Evolutionary conservation across 306 rosid species (phyloP), one percentile per base, ranked within the genome.

Genomic region (Ormosia semicastrata): DNA sequence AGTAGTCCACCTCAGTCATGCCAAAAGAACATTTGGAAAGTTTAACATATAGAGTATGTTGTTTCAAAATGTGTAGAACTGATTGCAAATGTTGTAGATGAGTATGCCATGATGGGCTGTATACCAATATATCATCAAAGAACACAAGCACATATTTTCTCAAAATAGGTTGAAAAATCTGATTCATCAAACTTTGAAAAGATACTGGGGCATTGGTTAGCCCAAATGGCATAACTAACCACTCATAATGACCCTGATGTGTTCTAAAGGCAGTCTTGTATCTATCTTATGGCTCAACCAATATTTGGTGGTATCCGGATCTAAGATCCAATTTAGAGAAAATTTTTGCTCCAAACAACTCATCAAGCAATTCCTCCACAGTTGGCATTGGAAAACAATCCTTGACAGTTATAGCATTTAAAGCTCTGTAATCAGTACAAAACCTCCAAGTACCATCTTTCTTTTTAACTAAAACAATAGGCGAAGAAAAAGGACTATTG

Each of bases 271-370:
- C 34, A 0, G 14, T 58, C 12, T 58, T 58, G 3, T 15, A 2
- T 0, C 3, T 29, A 3, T 44, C 58, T 5, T 8, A 0, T 0
- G 57, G 8, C 0, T 18, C 0, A 0, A 69, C 4, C 0, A 3
- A 0, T 0, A 69, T 18, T 10, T 69, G 70, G 2, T 64, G 47
- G 14, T 64, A 64, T 0, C 49, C 30, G 9, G 30, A 36, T 0
- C 18, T 2, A 0, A 69, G 4, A 24, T 68, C 39, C 3, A 69
- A 18, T 14, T 43, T 69, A 1, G 75, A 44, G 4, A 43, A 69
- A 2, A 0, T 4, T 9, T 4, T 1, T 2, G 75, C 58, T 0
- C 57, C 18, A 14, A 1, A 3, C 3, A 65, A 4, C 2, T 65
- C 67, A 15, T 65, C 62, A 1, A 54, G 9, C n/a, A 54, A 5